These are phyloP conservation scores for Diaporthe ilicicola DNA, from an alignment of 2,329 filamentous ascomycete species.

Conservation along the genomic window DNA sequence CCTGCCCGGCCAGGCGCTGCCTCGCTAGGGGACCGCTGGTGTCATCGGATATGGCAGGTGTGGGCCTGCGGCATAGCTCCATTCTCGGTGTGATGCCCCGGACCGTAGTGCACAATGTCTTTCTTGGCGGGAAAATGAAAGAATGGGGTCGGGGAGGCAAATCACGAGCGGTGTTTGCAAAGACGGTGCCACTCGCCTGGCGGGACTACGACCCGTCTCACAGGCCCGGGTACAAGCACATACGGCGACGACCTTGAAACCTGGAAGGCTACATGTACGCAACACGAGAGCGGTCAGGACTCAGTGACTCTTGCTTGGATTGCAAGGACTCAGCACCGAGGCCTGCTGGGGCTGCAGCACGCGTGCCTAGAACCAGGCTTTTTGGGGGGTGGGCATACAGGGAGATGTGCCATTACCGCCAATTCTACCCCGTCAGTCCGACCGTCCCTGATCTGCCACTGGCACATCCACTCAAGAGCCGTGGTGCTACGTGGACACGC, in stretches of 20 bases:
- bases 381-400: background rate
- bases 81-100: conserved; percentile 7
- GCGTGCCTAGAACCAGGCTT: background rate
- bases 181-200: conserved; percentile 30
- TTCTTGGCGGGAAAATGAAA: background rate
- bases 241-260: conserved; percentile 33
- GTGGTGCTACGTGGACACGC: conserved; percentile 26
- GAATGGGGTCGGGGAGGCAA: background rate
- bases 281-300: conserved; percentile 31
- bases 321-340: conserved; percentile 1
- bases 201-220: conserved; percentile 23
- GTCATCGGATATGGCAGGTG: conserved; percentile 2
- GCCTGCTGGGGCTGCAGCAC: background rate
- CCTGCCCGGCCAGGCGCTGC: background rate
- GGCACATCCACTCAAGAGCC: background rate
- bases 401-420: conserved; percentile 1
- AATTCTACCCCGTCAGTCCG: conserved; percentile 13
- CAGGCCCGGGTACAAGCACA: conserved; percentile 31
- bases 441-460: background rate
- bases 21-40: background rate
- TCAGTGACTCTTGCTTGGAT: no score
- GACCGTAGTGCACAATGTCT: background rate
- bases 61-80: background rate
- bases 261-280: conserved; percentile 26
- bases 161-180: conserved; percentile 26